Percentiles rank a stretch among this genome's conserved stretches.
Evolutionary conservation across 495 filamentous ascomycete species (phyloP).

Genomic region (Pyrenula aspistea): DNA sequence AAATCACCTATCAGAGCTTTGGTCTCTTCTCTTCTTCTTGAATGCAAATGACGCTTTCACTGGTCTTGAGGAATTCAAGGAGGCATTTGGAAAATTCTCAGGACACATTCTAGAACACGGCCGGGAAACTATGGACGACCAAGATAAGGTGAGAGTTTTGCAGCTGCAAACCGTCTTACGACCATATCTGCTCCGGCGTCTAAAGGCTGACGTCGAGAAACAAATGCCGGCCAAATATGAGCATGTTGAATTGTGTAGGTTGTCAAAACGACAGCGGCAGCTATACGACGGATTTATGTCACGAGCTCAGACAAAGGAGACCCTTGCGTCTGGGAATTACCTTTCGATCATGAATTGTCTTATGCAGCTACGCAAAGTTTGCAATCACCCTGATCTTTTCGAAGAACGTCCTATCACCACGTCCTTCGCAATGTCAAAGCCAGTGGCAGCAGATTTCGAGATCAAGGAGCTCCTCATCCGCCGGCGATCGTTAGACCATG

Average conservation of each 20-base stretch:
- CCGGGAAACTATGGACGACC: constrained; percentile 82
- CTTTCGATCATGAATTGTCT: constrained; percentile 96
- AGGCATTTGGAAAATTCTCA: constrained; percentile 85
- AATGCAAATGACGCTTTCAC: constrained; percentile 75
- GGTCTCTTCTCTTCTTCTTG: constrained; percentile 93
- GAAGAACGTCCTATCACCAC: constrained; percentile 97
- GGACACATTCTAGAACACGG: constrained; percentile 94
- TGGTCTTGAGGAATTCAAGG: constrained; percentile 80
- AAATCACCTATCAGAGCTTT: constrained; percentile 93
- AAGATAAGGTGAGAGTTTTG: constrained; percentile 73
- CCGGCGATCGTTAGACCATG: constrained; percentile 49
- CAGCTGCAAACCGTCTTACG: constrained; percentile 90
- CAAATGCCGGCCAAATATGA: constrained; percentile 98
- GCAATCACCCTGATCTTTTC: constrained; percentile 97
- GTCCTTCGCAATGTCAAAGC: constrained; percentile 84
- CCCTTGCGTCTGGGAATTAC: constrained; percentile 88
- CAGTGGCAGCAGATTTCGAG: constrained; percentile 67
- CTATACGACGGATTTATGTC: constrained; percentile 96
- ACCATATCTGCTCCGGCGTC: constrained; percentile 79
- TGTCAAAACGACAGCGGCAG: constrained; percentile 89
- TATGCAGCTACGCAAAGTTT: constrained; percentile 96
- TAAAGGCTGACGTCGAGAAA: constrained; percentile 98
- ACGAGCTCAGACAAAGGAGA: constrained; percentile 79
- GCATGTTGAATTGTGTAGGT: constrained; percentile 85
- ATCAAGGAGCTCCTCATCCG: constrained; percentile 63